Conservation (phyloP, 257 asterid species). For the Solanum clarkiae region DNA sequence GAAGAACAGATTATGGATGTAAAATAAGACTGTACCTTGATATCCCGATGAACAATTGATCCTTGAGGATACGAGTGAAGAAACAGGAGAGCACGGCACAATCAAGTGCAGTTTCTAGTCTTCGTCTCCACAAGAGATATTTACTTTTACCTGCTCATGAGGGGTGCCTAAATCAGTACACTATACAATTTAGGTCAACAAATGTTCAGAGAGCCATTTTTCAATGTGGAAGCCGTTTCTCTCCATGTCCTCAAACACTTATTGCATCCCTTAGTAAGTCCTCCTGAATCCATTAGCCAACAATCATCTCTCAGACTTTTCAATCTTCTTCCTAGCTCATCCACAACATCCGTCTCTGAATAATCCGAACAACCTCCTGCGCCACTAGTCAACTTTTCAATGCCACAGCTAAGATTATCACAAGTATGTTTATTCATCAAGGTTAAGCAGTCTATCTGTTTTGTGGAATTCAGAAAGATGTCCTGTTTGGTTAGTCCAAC, state of each 20-base stretch:
- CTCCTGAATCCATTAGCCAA: constrained; percentile 18
- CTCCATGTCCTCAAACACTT: constrained; percentile 38
- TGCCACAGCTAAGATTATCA: constrained; percentile 28
- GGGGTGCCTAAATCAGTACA: not conserved
- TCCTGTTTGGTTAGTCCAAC: constrained; percentile 31
- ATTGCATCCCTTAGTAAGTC: constrained; percentile 16
- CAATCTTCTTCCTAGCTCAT: constrained; percentile 19
- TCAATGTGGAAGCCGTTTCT: constrained; percentile 6
- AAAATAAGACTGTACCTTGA: constrained; percentile 28
- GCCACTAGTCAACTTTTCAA: constrained; percentile 45
- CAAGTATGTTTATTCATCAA: not conserved
- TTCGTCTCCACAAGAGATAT: constrained; percentile 46
- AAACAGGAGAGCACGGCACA: constrained; percentile 65
- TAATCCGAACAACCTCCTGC: constrained; percentile 55
- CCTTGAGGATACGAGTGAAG: constrained; percentile 64
- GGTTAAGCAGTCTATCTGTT: constrained; percentile 27
- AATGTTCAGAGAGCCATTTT: not conserved
- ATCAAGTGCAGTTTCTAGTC: constrained; percentile 53
- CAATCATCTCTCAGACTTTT: constrained; percentile 25
- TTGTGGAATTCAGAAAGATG: constrained; percentile 27
- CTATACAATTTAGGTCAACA: not conserved
- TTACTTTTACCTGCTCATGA: constrained; percentile 38
- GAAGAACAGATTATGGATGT: not conserved
- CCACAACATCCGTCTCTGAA: constrained; percentile 21
- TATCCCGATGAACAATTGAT: constrained; percentile 72